phyloP scores from a whole-genome alignment of 1,139 yeast genomes.

The Pneumocystis wakefieldiae region DNA sequence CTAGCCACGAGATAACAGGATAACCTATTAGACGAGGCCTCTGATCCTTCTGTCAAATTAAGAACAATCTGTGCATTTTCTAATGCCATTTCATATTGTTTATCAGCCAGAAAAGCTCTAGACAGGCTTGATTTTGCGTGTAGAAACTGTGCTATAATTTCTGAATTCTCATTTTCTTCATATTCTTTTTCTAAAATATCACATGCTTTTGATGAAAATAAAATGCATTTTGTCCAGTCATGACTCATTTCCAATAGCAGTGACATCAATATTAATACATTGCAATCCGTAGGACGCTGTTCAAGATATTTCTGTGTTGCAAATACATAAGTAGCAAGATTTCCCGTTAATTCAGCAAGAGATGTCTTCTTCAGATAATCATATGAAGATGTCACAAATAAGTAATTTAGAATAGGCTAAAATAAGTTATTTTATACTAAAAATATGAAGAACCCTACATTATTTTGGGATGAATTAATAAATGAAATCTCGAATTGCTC shows the following conservation, averaged over 20 bases:
- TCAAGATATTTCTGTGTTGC: conserved; percentile 63
- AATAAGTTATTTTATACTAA: neutral
- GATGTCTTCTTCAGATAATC: neutral
- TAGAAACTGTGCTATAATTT: conserved; percentile 37
- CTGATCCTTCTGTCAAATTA: conserved; percentile 25
- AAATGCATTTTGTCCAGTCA: conserved; percentile 40
- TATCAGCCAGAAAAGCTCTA: conserved; percentile 49
- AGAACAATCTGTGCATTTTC: conserved; percentile 26
- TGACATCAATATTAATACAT: conserved; percentile 31
- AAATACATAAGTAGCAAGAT: conserved; percentile 30
- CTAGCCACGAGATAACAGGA: conserved; percentile 30
- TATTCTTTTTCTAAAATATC: conserved; percentile 40
- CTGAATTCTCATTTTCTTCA: conserved; percentile 40
- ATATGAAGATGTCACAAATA: neutral
- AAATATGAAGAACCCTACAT: neutral
- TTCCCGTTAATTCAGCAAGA: neutral
- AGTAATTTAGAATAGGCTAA: neutral
- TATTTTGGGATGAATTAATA: neutral
- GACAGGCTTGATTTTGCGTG: conserved; percentile 54
- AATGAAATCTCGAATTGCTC: conserved; percentile 56
- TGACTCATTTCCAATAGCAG: conserved; percentile 50
- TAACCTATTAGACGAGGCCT: conserved; percentile 15
- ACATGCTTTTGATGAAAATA: conserved; percentile 35
- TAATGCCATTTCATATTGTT: conserved; percentile 29
- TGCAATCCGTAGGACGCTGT: conserved; percentile 52